A percentile compares a stretch with the other conserved stretches of the same genome.
These are phyloP conservation scores for Pichia cephalocereana DNA, from an alignment of 805 yeast species.

Conservation along the genomic window DNA sequence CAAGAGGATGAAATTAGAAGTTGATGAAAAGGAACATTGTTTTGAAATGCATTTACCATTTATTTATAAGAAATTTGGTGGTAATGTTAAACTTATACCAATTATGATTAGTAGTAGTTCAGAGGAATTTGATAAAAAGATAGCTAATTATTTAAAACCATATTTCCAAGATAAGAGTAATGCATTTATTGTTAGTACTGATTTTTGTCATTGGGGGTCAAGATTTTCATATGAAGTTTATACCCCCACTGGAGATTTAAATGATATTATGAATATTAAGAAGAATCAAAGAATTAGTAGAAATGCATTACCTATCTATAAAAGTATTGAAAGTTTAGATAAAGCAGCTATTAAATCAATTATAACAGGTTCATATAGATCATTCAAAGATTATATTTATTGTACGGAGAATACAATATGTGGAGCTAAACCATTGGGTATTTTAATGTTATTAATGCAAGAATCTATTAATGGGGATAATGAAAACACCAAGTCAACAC, in stretches of 20 bases:
- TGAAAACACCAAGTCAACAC: slow-evolving; percentile 6
- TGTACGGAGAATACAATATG: slow-evolving; percentile 84
- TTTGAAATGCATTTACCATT: slow-evolving; percentile 93
- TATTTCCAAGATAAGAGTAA: slow-evolving; percentile 45
- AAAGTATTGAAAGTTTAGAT: slow-evolving; percentile 71
- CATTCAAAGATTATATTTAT: slow-evolving; percentile 61
- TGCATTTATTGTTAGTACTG: slow-evolving; percentile 76
- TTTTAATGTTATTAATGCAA: slow-evolving; percentile 51
- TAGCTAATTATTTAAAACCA: slow-evolving; percentile 43
- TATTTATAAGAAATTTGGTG: slow-evolving; percentile 33
- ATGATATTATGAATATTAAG: slow-evolving; percentile 11
- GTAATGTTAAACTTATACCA: slow-evolving; percentile 48
- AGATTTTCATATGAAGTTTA: slow-evolving; percentile 53
- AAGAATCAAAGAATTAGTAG: slow-evolving; percentile 1
- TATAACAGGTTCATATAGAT: slow-evolving; percentile 41
- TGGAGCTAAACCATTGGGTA: slow-evolving; percentile 76
- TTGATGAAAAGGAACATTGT: slow-evolving; percentile 83
- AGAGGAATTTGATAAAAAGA: slow-evolving; percentile 30
- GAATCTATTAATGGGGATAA: slow-evolving; percentile 6
- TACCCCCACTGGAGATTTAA: slow-evolving; percentile 28
- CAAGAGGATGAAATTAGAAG: slow-evolving; percentile 43
- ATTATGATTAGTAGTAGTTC: slow-evolving; percentile 65
- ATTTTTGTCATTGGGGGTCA: slow-evolving; percentile 92
- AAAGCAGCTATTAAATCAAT: slow-evolving; percentile 57
- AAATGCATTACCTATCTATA: slow-evolving; percentile 33